Evolutionary conservation across 106 monocot genomes (phyloP).

Genomic region (Dendrobium huoshanense): DNA sequence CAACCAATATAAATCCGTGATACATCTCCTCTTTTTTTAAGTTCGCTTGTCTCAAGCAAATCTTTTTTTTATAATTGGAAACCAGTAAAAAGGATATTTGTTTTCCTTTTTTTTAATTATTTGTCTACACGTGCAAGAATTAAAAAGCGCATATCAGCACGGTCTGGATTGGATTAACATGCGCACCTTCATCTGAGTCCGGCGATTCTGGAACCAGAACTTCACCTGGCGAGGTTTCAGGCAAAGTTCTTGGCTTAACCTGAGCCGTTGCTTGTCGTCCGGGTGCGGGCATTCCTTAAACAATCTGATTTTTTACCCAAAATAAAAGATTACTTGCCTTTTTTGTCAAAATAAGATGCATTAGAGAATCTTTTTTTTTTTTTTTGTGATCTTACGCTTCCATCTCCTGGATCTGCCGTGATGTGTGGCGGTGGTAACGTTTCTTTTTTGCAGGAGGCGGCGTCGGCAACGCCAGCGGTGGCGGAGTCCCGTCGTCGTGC

Average conservation of each 20-base stretch:
- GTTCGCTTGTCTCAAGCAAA: not conserved
- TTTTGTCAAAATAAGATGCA: not conserved
- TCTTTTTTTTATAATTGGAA: not conserved
- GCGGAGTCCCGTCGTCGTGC: conserved; percentile 28
- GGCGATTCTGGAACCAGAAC: conserved; percentile 99
- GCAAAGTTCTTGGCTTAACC: conserved; percentile 91
- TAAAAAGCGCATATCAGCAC: not conserved
- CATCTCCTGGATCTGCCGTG: conserved; percentile 95
- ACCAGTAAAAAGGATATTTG: not conserved
- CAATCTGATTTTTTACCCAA: conserved; percentile 35
- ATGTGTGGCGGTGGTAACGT: conserved; percentile 94
- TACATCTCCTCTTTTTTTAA: not conserved
- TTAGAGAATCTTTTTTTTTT: not conserved
- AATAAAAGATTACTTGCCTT: not conserved
- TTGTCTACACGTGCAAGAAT: no score
- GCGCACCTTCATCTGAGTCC: conserved; percentile 94
- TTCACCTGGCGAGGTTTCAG: conserved; percentile 96
- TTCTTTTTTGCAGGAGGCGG: conserved; percentile 55
- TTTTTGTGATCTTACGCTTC: conserved; percentile 50
- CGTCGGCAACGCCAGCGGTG: conserved; percentile 7
- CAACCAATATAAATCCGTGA: not conserved
- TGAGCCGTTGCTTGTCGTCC: conserved; percentile 93
- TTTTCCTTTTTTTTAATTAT: not conserved
- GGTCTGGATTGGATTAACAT: not conserved
- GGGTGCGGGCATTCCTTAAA: conserved; percentile 98